These are phyloP conservation scores for Paracoccidioides lutzii DNA, from an alignment of 2,329 filamentous ascomycete species.

Conservation along the genomic window DNA sequence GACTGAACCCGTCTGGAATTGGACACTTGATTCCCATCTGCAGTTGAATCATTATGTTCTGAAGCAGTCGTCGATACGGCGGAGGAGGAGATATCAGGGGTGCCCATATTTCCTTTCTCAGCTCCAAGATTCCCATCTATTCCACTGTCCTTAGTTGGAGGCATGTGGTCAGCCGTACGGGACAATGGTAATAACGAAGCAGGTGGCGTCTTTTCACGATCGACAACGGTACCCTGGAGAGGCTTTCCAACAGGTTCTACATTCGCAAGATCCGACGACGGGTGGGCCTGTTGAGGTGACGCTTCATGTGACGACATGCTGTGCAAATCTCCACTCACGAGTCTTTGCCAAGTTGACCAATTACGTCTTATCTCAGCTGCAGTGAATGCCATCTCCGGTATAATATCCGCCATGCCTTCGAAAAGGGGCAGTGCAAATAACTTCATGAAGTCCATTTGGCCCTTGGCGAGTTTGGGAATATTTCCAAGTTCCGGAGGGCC, in stretches of 20 bases:
- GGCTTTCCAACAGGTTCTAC: neutral
- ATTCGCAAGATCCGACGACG: neutral
- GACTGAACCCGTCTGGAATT: conserved; percentile 3
- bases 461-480: conserved; percentile 65
- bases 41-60: neutral
- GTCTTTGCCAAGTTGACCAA: conserved; percentile 50
- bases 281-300: neutral
- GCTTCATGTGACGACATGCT: neutral
- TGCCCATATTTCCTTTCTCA: neutral
- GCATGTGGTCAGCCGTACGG: neutral
- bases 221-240: neutral
- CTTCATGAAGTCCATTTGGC: conserved; percentile 93
- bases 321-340: conserved; percentile 11
- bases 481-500: conserved; percentile 71
- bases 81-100: neutral
- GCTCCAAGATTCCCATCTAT: neutral
- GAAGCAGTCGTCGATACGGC: neutral
- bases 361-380: conserved; percentile 72
- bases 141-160: neutral
- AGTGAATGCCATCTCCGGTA: conserved; percentile 74
- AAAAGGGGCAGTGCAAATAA: conserved; percentile 90
- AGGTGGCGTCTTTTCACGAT: neutral
- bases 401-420: conserved; percentile 69
- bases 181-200: neutral
- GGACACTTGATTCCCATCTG: neutral